Percentiles rank a stretch among this genome's conserved stretches.
Evolutionary conservation across 2,329 filamentous ascomycete species (phyloP).

Genomic region (Neonectria neomacrospora): DNA sequence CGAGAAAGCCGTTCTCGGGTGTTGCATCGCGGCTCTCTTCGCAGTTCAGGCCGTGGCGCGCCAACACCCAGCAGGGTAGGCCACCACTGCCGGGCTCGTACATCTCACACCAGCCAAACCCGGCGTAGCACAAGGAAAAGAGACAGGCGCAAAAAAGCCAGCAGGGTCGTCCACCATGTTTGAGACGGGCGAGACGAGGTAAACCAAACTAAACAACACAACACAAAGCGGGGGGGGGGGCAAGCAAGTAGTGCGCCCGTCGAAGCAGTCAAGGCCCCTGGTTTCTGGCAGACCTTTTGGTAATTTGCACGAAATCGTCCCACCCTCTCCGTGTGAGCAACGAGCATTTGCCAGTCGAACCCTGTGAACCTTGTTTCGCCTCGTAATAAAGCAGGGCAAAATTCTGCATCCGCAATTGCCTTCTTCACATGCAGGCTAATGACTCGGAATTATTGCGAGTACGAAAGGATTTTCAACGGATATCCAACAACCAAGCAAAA

Average conservation of each 20-base stretch:
- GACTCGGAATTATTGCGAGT: too few relatives aligned
- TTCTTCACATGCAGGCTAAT: not conserved
- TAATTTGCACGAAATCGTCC: not conserved
- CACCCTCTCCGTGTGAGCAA: not conserved
- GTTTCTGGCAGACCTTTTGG: not conserved
- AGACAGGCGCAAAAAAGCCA: not conserved
- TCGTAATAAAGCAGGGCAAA: not conserved
- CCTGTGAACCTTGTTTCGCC: not conserved
- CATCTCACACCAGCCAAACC: conserved; percentile 2
- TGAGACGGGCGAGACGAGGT: conserved; percentile 11
- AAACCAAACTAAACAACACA: not conserved
- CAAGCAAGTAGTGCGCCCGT: not conserved
- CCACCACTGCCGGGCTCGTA: conserved; percentile 7
- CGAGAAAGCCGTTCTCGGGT: not conserved
- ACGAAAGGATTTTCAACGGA: not conserved
- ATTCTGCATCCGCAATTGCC: not conserved
- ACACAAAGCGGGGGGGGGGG: too few relatives aligned
- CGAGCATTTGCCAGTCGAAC: not conserved
- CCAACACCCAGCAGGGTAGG: not conserved
- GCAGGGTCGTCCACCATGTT: conserved; percentile 1
- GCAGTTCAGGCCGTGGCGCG: not conserved
- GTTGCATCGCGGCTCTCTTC: not conserved
- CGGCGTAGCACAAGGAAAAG: conserved; percentile 3
- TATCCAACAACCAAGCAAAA: not conserved
- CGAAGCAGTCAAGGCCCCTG: not conserved